Percentiles rank a stretch among this genome's conserved stretches.
Evolutionary conservation across 768 basidiomycete species (phyloP).

Genomic region (Trametes gibbosa): DNA sequence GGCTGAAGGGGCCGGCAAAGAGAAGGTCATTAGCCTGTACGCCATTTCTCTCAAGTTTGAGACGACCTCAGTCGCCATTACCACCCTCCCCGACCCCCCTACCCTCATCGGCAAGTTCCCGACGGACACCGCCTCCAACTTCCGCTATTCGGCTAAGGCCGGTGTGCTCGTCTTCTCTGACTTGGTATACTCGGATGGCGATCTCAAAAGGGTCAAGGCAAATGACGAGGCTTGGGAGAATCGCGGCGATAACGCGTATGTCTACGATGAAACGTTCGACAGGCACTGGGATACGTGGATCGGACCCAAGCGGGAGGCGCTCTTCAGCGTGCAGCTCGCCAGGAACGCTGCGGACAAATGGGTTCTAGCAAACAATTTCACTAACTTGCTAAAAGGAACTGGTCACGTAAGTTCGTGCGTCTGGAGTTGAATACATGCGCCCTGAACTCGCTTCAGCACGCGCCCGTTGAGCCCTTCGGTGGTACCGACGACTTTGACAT

Average conservation of each 20-base stretch:
- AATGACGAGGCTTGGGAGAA: constrained; percentile 72
- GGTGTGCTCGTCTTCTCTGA: constrained; percentile 82
- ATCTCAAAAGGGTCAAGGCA: constrained; percentile 62
- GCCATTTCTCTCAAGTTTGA: constrained; percentile 52
- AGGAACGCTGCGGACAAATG: constrained; percentile 50
- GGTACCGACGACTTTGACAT: constrained; percentile 79
- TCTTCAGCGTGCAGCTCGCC: constrained; percentile 66
- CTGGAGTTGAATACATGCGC: not conserved
- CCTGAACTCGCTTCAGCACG: constrained; percentile 40
- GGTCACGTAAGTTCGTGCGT: constrained; percentile 53
- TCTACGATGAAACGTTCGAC: constrained; percentile 47
- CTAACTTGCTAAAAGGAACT: constrained; percentile 64
- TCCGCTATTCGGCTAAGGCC: constrained; percentile 56
- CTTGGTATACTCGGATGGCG: constrained; percentile 73
- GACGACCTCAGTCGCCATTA: constrained; percentile 26
- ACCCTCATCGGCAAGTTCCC: constrained; percentile 64
- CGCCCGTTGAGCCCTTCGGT: constrained; percentile 87
- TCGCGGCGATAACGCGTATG: constrained; percentile 63
- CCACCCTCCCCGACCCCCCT: constrained; percentile 38
- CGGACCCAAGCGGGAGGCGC: constrained; percentile 63
- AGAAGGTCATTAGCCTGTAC: constrained; percentile 54
- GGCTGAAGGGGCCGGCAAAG: constrained; percentile 46
- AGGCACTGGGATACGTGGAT: constrained; percentile 67
- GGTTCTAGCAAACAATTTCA: constrained; percentile 49
- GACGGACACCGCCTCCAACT: constrained; percentile 65